These are phyloP conservation scores for Ophiosphaerella korrae DNA, from an alignment of 2,329 filamentous ascomycete genomes.

Conservation along the genomic window DNA sequence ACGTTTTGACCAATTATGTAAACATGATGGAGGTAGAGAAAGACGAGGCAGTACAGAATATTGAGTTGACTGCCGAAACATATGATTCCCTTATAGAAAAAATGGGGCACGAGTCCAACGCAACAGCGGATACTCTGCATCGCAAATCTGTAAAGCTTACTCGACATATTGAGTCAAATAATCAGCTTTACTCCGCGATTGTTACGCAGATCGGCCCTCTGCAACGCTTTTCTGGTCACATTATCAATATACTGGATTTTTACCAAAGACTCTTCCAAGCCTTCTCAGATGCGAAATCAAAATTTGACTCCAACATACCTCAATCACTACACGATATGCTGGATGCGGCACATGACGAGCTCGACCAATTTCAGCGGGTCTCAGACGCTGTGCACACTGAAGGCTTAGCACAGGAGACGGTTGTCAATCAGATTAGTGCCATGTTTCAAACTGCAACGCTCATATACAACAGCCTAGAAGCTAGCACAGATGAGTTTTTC, in stretches of 20 bases:
- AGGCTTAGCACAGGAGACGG: slow-evolving; percentile 9
- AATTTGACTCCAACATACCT: slow-evolving; percentile 1
- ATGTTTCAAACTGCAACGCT: slow-evolving; percentile 9
- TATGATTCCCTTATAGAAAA: slow-evolving; percentile 11
- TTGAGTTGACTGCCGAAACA: slow-evolving; percentile 10
- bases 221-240: slow-evolving; percentile 8
- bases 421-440: slow-evolving; percentile 8
- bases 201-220: slow-evolving; percentile 17
- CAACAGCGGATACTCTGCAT: not conserved
- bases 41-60: not conserved
- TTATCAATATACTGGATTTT: slow-evolving; percentile 6
- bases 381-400: slow-evolving; percentile 2
- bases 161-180: not conserved
- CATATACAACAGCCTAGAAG: slow-evolving; percentile 10
- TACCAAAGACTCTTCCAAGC: slow-evolving; percentile 14
- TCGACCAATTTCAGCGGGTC: slow-evolving; percentile 11
- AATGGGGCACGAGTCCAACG: slow-evolving; percentile 5
- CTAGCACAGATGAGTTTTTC: slow-evolving; percentile 9
- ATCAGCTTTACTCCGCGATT: slow-evolving; percentile 12
- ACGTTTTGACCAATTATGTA: not conserved
- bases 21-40: not conserved
- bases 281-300: slow-evolving; percentile 2
- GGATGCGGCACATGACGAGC: slow-evolving; percentile 6
- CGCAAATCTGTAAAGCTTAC: not conserved
- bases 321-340: slow-evolving; percentile 7